Evolutionary conservation across 2,329 filamentous ascomycete genomes (phyloP).

Genomic region (Meredithiella fracta): DNA sequence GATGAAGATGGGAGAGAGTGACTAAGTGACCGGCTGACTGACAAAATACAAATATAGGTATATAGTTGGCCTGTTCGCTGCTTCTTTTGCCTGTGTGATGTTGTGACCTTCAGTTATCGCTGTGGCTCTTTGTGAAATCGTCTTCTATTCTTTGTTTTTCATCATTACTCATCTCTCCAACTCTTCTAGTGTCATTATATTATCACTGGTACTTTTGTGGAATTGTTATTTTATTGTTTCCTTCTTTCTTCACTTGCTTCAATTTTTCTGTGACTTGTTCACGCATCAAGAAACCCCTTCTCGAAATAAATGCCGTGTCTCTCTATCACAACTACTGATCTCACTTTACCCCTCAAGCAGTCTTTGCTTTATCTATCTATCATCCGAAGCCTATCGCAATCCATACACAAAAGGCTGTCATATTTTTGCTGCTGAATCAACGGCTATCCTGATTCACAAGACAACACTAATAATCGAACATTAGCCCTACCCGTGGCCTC

Average conservation of each 20-base stretch:
- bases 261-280: slow-evolving; percentile 2
- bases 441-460: too few species aligned
- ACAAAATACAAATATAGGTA: not conserved
- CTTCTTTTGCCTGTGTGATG: not conserved
- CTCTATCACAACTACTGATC: not conserved
- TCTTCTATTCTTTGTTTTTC: not conserved
- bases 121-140: not conserved
- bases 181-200: not conserved
- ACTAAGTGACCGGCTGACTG: too few species aligned
- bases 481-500: too few species aligned
- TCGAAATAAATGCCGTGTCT: slow-evolving; percentile 1
- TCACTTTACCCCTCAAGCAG: not conserved
- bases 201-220: not conserved
- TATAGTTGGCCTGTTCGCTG: not conserved
- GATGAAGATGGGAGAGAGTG: too few species aligned
- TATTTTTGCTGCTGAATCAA: too few species aligned
- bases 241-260: slow-evolving; percentile 1
- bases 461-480: too few species aligned
- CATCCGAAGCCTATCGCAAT: not conserved
- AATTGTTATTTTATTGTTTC: slow-evolving; percentile 1
- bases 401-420: too few species aligned
- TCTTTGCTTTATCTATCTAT: not conserved
- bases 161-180: not conserved
- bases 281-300: not conserved
- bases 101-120: not conserved